phyloP scores from a whole-genome alignment of 352 stramenopile genomes.

The Phytopythium sindhum region DNA sequence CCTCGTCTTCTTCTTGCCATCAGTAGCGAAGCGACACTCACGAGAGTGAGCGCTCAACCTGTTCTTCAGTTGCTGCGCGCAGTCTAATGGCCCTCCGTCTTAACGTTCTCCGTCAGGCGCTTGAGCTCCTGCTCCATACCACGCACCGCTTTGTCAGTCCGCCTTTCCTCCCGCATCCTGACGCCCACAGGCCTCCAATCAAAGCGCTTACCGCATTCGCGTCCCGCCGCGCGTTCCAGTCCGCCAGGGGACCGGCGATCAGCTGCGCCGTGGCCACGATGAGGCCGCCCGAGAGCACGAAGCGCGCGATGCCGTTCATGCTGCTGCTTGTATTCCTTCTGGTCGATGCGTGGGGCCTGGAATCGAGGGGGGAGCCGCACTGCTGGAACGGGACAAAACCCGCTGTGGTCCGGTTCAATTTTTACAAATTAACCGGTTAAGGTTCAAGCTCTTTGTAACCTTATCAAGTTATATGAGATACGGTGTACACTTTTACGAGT shows the following conservation, averaged over 20 bases:
- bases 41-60: too few relatives aligned
- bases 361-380: neutral
- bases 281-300: conserved; percentile 64
- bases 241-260: conserved; percentile 55
- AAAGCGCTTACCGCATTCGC: conserved; percentile 42
- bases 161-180: neutral
- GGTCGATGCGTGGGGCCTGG: neutral
- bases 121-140: conserved; percentile 29
- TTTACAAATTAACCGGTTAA: neutral
- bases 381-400: neutral
- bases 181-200: neutral
- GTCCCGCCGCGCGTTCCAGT: conserved; percentile 78
- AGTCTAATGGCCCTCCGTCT: conserved; percentile 6
- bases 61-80: too few relatives aligned
- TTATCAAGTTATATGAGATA: neutral
- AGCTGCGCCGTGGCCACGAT: conserved; percentile 68
- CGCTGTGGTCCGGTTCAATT: neutral
- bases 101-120: conserved; percentile 25
- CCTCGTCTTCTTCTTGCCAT: neutral
- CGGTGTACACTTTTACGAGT: neutral
- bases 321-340: neutral
- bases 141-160: neutral
- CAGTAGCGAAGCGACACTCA: too few relatives aligned
- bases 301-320: conserved; percentile 78
- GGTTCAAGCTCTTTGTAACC: neutral